Conservation (phyloP, 192 early-diverging fungal species). For the Diversispora eburnea region DNA sequence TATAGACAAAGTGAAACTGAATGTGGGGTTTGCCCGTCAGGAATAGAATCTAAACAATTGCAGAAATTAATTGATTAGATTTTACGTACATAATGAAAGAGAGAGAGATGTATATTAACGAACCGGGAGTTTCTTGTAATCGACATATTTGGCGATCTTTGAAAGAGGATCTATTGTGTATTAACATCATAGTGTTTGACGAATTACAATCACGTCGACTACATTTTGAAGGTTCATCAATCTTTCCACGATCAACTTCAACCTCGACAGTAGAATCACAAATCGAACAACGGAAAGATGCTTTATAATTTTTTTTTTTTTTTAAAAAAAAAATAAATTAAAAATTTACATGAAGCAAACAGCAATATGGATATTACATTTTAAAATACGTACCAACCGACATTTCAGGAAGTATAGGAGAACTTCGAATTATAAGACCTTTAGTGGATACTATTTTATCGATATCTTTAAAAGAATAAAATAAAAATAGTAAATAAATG, state of each 20-base stretch:
- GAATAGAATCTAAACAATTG: constrained; percentile 65
- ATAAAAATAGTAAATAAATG: constrained; percentile 8
- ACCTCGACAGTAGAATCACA: constrained; percentile 83
- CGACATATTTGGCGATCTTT: constrained; percentile 90
- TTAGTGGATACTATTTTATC: constrained; percentile 95
- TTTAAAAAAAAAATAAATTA: neutral
- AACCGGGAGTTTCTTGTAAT: constrained; percentile 93
- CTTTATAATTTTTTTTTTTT: constrained; percentile 34
- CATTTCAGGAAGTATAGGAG: constrained; percentile 93
- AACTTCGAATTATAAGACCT: constrained; percentile 88
- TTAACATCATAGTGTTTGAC: constrained; percentile 78
- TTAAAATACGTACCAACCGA: constrained; percentile 55
- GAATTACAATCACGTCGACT: constrained; percentile 73
- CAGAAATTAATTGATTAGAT: constrained; percentile 2
- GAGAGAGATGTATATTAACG: neutral
- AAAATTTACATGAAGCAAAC: neutral
- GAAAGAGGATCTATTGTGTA: constrained; percentile 94
- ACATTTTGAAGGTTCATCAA: constrained; percentile 82
- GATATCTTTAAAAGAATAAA: constrained; percentile 59
- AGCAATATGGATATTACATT: neutral
- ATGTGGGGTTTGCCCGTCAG: constrained; percentile 98
- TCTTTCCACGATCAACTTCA: constrained; percentile 81
- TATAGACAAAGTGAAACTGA: constrained; percentile 87
- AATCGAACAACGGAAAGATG: constrained; percentile 88
- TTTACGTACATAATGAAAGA: neutral